These are phyloP conservation scores for Cunninghamia lanceolata DNA, from an alignment of 75 land plant genomes.

Conservation along the genomic window DNA sequence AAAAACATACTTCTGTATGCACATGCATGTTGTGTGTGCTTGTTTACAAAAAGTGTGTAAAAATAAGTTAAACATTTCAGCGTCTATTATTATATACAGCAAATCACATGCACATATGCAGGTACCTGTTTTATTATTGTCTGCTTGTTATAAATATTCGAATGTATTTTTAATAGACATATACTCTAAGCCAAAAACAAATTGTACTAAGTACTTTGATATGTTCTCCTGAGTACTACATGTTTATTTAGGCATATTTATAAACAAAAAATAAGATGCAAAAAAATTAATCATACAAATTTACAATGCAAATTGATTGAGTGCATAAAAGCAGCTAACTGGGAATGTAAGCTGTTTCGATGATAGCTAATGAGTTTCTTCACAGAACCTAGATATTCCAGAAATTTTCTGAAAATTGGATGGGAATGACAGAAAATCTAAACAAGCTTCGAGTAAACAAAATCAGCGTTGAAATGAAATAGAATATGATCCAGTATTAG, in stretches of 20 bases:
- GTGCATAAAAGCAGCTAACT: not conserved
- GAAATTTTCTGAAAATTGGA: not conserved
- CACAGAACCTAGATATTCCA: not conserved
- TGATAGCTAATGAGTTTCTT: not conserved
- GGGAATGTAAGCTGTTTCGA: not conserved
- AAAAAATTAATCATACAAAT: not conserved
- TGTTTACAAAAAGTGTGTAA: not conserved
- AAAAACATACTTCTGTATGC: not conserved
- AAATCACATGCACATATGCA: not conserved
- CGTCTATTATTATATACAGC: not conserved
- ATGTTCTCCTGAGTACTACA: not conserved
- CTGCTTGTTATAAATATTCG: not conserved
- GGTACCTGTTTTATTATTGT: not conserved
- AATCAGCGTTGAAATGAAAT: slow-evolving; percentile 66
- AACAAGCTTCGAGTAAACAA: not conserved
- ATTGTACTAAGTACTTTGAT: not conserved
- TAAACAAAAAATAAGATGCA: not conserved
- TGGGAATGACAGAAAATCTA: not conserved
- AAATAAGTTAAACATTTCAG: not conserved
- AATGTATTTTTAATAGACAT: not conserved
- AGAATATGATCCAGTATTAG: slow-evolving; percentile 91
- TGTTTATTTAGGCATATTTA: not conserved
- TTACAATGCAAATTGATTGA: not conserved
- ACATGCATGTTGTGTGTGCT: not conserved
- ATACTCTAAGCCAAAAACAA: not conserved